Base-by-base conservation (phyloP, 805 yeast genomes). In the Ogataea parapolymorpha region DNA sequence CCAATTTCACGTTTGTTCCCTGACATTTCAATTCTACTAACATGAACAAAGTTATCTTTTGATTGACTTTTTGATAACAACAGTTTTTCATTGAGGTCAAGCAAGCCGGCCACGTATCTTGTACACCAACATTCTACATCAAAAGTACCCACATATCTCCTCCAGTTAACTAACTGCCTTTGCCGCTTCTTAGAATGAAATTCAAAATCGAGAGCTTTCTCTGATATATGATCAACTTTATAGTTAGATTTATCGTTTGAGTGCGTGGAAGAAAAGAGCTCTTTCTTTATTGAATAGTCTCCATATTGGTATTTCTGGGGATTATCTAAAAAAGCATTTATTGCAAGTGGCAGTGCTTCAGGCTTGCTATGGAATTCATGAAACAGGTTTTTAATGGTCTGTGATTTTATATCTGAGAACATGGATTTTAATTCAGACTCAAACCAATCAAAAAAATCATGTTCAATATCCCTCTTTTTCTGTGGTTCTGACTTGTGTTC, bases 121-220 rank as follows among this genome's bases (percentile, higher is more conserved):
- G 89, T 82, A 10, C 89, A 84, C 83, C 85, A 80, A 3, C 84
- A 85, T 37, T 73, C 73, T 2, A 78, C 74, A 43, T 74, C 74
- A 9, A 82, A 43, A 0, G 82, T 66, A 0, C 91, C 91, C 23
- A 84, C 68, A 50, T 70, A 82, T 32, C 48, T 47, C 23, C 37
- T 32, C 64, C 64, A 56, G 15, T 14, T 14, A 9, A 8, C 22
- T 20, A 7, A 8, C 22, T 14, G 31, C 17, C 7, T 27, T 13
- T 33, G 14, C 12, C 35, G 25, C 18, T 34, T 28, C 15, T 22
- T 20, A 20, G 9, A 2, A 20, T 20, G 22, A 2, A 20, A 7
- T 7, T 20, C 22, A 20, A 2, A 20, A 7, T 20, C 22, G 2
- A 20, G 22, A 8, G 22, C 7, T 3, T 20, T 20, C 9, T 20